Conservation (phyloP, 192 early-diverging fungal genomes). For the Pilobolus umbonatus region DNA sequence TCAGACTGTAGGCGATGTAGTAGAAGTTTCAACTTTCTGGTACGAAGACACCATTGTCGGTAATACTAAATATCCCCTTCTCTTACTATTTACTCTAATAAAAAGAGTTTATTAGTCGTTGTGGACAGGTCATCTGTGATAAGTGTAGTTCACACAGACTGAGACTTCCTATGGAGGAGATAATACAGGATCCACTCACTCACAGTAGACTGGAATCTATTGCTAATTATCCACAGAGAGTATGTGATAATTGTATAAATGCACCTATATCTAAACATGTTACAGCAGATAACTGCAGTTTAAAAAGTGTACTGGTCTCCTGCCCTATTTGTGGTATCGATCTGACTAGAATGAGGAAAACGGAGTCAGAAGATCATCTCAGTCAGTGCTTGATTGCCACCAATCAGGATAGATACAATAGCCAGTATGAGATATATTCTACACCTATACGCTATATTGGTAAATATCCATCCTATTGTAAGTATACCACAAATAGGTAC, state of each 20-base stretch:
- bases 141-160: conserved; percentile 62
- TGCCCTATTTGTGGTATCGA: conserved; percentile 63
- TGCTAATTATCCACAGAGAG: conserved; percentile 18
- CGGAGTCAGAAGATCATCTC: conserved; percentile 58
- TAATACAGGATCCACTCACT: conserved; percentile 45
- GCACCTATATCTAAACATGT: conserved; percentile 9
- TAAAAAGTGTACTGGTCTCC: conserved; percentile 62
- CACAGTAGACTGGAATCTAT: conserved; percentile 15
- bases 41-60: no score
- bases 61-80: no score
- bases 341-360: conserved; percentile 31
- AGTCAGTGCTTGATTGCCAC: conserved; percentile 52
- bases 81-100: no score
- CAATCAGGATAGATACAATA: conserved; percentile 45
- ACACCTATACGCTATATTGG: conserved; percentile 72
- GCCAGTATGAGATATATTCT: no score
- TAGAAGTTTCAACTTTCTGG: no score
- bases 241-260: conserved; percentile 20
- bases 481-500: no score
- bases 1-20: no score
- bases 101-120: conserved; percentile 62
- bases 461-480: no score
- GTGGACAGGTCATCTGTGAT: conserved; percentile 83
- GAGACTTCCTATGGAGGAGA: conserved; percentile 45
- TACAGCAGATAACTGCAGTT: conserved; percentile 24